Evolutionary conservation across 108 stramenopile genomes (phyloP).

Genomic region (Hondaea fermentalgiana): DNA sequence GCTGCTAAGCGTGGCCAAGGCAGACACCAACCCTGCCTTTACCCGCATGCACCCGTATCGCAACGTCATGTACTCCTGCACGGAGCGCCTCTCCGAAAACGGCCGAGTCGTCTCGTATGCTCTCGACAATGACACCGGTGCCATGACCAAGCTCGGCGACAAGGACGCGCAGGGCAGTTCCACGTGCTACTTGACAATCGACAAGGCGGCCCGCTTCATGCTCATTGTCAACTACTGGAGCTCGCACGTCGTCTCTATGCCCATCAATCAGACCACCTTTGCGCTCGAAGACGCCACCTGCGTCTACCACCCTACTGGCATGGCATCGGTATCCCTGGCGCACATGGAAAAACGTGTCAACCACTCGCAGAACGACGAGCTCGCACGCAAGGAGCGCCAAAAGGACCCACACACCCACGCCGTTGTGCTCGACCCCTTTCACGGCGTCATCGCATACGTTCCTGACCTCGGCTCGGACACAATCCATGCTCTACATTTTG

Average conservation of each 20-base stretch:
- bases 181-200: conserved; percentile 87
- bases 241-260: conserved; percentile 72
- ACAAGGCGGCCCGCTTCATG: conserved; percentile 60
- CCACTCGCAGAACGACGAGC: conserved; percentile 71
- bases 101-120: conserved; percentile 69
- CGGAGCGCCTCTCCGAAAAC: conserved; percentile 79
- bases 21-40: conserved; percentile 85
- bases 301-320: conserved; percentile 51
- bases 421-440: conserved; percentile 78
- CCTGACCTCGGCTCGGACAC: conserved; percentile 82
- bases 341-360: conserved; percentile 61
- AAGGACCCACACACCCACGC: conserved; percentile 90
- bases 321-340: conserved; percentile 55
- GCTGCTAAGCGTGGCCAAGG: conserved; percentile 64
- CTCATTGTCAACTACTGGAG: conserved; percentile 90
- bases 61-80: conserved; percentile 90
- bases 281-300: conserved; percentile 30
- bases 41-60: conserved; percentile 70
- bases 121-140: conserved; percentile 52
- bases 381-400: conserved; percentile 70
- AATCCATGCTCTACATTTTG: conserved; percentile 66
- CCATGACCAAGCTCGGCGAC: conserved; percentile 53
- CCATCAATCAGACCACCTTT: conserved; percentile 59
- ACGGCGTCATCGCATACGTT: conserved; percentile 72
- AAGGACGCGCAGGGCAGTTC: conserved; percentile 75